Evolutionary conservation across 2,329 filamentous ascomycete genomes (phyloP), one percentile per base, ranked within the genome.

Genomic region (Hymenoscyphus scutula): DNA sequence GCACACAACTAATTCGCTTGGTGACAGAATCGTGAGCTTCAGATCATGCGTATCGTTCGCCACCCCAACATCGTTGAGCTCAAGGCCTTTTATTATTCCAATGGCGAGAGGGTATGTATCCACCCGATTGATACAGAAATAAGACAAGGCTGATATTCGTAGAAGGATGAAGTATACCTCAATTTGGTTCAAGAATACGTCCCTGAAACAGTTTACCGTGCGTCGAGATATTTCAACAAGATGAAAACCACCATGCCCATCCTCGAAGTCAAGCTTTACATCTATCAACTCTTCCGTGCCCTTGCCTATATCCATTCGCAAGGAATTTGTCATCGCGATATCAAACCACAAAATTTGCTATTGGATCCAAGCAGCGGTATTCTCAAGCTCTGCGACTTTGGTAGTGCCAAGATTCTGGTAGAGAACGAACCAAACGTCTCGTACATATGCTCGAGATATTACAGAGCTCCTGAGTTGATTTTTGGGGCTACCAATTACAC

Each of bases 201-300:
- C 57, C 95, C 95, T 58, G 95, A 99, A 81, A 99, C 95, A 13
- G 95, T 99, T 58, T 99, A 99, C 79, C 89, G 95, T 74, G 95
- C 95, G 53, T 98, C 95, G 67, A 89, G 95, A 73, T 98, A 97
- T 81, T 99, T 99, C 85, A 98, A 96, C 84, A 99, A 99, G 83
- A 89, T 98, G 89, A 99, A 98, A 87, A 96, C 93, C 6, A 97
- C 94, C 59, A 99, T 99, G 95, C 95, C 95, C 17, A 97, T 94
- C 72, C 86, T 99, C 71, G 95, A 99, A 79, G 92, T 98, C 76
- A 99, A 99, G 83, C 89, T 99, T 67, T 99, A 98, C 83, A 99
- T 94, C 76, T 99, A 99, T 81, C 95, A 99, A 82, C 89, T 99
- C 61, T 99, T 99, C 86, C 89, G 95, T 72, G 96, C 95, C 38